These are phyloP conservation scores for Saussurea involucrata DNA, from an alignment of 129 eudicot genomes.

Conservation along the genomic window DNA sequence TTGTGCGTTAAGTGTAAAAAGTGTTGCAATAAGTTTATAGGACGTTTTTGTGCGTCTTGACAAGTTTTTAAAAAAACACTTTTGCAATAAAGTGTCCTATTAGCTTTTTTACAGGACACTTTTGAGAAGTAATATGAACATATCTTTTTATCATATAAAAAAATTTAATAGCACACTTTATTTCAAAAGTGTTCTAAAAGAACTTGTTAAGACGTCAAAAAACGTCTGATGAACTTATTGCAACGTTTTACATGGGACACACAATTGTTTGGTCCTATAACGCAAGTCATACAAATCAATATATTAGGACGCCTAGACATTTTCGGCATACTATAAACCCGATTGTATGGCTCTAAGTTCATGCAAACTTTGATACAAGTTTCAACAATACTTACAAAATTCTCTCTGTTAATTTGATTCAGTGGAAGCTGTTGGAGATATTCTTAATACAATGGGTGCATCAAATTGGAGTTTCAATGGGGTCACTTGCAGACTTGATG, in stretches of 20 bases:
- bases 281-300: neutral
- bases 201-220: neutral
- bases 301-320: neutral
- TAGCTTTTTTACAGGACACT: neutral
- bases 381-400: neutral
- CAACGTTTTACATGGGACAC: neutral
- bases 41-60: too few species aligned
- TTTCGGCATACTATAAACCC: neutral
- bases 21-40: too few species aligned
- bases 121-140: neutral
- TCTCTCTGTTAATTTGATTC: slow-evolving; percentile 8
- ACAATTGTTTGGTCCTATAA: neutral
- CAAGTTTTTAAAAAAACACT: too few species aligned
- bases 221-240: neutral
- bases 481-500: slow-evolving; percentile 50
- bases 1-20: neutral
- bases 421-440: slow-evolving; percentile 54
- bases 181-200: neutral
- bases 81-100: neutral
- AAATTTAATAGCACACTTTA: neutral
- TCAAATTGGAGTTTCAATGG: slow-evolving; percentile 53
- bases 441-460: slow-evolving; percentile 63
- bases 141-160: neutral
- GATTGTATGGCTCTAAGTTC: neutral
- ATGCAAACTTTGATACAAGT: slow-evolving; percentile 6